Base-by-base conservation (phyloP, 192 early-diverging fungal species). In the Entomortierella parvispora region DNA sequence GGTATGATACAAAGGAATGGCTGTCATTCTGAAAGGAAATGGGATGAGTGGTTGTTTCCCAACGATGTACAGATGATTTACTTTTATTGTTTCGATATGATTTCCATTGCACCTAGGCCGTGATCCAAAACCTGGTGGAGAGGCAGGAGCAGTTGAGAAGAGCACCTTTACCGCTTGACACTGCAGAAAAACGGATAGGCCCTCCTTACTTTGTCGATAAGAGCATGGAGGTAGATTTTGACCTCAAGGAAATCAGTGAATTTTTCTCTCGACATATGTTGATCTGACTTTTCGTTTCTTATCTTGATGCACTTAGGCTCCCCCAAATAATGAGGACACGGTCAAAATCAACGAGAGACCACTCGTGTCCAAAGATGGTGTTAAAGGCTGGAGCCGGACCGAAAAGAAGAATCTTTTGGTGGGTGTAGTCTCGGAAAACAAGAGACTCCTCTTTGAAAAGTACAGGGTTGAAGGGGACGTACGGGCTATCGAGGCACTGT, bases 181-280 rank as follows among this genome's bases (percentile, higher is more conserved):
- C 48, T 10, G 46, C 50, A 4, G 55, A 68, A 4, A 31, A 32
- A 9, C 29, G 67, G 15, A n/a, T 66, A 7, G 79, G 69, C n/a
- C 65, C 70, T 0, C 79, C 79, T 0, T 80, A 72, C 40, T 80
- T 80, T 44, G 45, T 80, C 0, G 65, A 80, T 40, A 22, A 59
- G 22, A 33, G 64, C 2, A 18, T 29, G 2, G 18, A 71, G 31
- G 79, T 72, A 58, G 10, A 48, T 25, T 37, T 18, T 51, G 31
- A 37, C 23, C 29, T 37, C 12, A 48, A 18, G 15, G 4, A 22
- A 31, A 33, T 9, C 10, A 18, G 43, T 34, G 26, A 2, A 65
- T 25, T 18, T 20, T 11, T 22, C 43, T 18, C 23, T 45, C 43
- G 15, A 29, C 8, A 2, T 14, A 23, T 52, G 28, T 17, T 32